Evolutionary conservation across 2,329 filamentous ascomycete genomes (phyloP), one percentile per base, ranked within the genome.

Genomic region (Pseudocercospora crystallina): DNA sequence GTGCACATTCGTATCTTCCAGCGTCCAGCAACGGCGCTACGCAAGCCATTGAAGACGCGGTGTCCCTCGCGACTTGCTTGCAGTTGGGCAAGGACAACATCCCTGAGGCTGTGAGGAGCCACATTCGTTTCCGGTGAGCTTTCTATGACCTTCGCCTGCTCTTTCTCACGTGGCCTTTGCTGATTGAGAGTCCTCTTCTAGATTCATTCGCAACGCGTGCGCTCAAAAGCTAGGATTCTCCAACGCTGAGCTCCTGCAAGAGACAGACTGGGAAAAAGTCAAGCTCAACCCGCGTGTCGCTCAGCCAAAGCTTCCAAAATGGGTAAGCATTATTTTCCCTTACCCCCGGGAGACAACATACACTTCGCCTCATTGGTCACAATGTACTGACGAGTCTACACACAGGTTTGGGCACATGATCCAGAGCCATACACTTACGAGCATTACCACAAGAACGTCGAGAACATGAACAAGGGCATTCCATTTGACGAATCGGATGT

Each of bases 211-310:
- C 43, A 75, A 73, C 42, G 69, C 71, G 5, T 78, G 76, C 64
- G 73, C 73, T 2, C 76, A 78, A 49, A 76, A 77, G 49, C 69
- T 76, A 32, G 71, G 73, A 36, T 76, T 76, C 65, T 69, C 70
- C 54, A 75, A 77, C 60, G 67, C 73, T 20, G 73, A 76, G 60
- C 69, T 76, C 8, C 67, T 76, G 1, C 73, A 76, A 60, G 70
- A 74, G 49, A 76, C 74, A 9, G 71, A 77, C 58, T 76, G 74
- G 74, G 68, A 71, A 49, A 75, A 76, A 53, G 73, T 76, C 50
- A 72, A 74, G 60, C 62, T 74, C 2, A 70, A 76, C 54, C 73
- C 73, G 0, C 68, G 71, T 34, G 65, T 69, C 7, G 73, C 72
- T 11, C 70, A 71, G 13, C 72, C 73, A 32, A 73, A 74, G 58